Base-by-base conservation (phyloP, 106 monocot species). In the Cymbidium sinense region DNA sequence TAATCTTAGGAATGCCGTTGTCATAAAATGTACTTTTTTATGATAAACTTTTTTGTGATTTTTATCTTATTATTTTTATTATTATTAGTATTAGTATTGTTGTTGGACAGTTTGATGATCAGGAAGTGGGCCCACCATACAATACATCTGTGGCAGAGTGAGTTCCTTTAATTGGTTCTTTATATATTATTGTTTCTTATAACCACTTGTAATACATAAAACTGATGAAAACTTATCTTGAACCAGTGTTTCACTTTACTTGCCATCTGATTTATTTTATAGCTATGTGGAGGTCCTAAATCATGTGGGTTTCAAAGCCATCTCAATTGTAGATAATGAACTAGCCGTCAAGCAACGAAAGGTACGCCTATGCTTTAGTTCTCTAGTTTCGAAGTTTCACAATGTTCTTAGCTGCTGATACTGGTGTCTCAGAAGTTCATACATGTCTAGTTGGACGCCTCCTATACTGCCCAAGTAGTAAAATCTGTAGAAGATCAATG, bases 201-300 rank as follows among this genome's bases (percentile, higher is more conserved):
- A 30, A 67, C 33, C n/a, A 34, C 33, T 17, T 29, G 30, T 6
- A 17, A 17, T 15, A 67, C 67, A 0, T 15, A 67, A 13, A 64
- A 17, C 2, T 67, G 33, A 67, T 67, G 18, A 79, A 28, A 13
- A 50, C 34, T 7, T 30, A 0, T 10, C 11, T 19, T 50, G 50
- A 4, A 51, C 36, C 47, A 37, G 5, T 31, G 6, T 55, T 47
- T 21, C 33, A 7, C 20, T 80, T 35, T n/a, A 35, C 11, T 30
- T 27, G 12, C 15, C 47, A 3, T 71, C 62, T 50, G 13, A 2
- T 64, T 2, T 76, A 19, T 73, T 50, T 79, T 76, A 81, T 77
- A 92, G 91, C 77, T 92, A 89, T 78, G 81, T 80, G 74, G 34
- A 83, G 61, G 91, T 89, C 41, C 62, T 92, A 50, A 80, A 62